A percentile compares a stretch with the other conserved stretches of the same genome.
These are phyloP conservation scores for Schoenoplectus tabernaemontani DNA, from an alignment of 202 grass and related monocot species.

Conservation along the genomic window DNA sequence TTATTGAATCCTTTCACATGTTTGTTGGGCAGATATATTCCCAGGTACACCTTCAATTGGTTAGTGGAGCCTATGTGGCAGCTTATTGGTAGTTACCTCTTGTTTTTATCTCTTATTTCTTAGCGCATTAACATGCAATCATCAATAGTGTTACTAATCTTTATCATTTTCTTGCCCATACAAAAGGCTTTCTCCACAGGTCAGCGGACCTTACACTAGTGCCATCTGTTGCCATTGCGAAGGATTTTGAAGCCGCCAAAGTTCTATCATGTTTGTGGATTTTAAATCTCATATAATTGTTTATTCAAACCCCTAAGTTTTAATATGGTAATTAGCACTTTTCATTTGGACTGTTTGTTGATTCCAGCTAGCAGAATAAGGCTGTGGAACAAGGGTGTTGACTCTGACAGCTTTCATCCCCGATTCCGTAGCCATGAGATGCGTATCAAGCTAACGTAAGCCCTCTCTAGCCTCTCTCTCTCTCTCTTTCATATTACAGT, in stretches of 20 bases:
- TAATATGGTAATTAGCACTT: neutral
- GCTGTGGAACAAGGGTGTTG: constrained; percentile 96
- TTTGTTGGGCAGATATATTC: constrained; percentile 58
- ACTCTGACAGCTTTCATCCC: constrained; percentile 82
- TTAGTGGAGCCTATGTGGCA: constrained; percentile 77
- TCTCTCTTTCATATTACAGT: neutral
- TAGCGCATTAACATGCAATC: neutral
- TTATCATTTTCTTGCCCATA: constrained; percentile 5
- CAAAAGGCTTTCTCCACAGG: constrained; percentile 68
- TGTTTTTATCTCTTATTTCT: constrained; percentile 19
- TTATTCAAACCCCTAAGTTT: neutral
- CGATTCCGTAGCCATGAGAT: constrained; percentile 57
- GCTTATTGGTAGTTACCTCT: constrained; percentile 53
- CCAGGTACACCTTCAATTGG: constrained; percentile 89
- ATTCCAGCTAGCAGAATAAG: constrained; percentile 69
- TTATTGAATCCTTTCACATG: constrained; percentile 25
- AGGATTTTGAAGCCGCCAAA: constrained; percentile 78
- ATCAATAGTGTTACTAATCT: constrained; percentile 6
- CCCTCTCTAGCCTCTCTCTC: no score
- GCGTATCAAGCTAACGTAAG: constrained; percentile 59
- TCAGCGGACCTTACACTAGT: constrained; percentile 89
- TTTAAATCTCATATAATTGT: constrained; percentile 5
- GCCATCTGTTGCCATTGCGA: constrained; percentile 71
- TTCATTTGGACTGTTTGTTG: constrained; percentile 22
- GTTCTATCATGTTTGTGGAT: constrained; percentile 60